Percentiles rank a stretch among this genome's conserved stretches.
phyloP scores from a whole-genome alignment of 2,329 filamentous ascomycete genomes.

The Xylaria polymorpha region DNA sequence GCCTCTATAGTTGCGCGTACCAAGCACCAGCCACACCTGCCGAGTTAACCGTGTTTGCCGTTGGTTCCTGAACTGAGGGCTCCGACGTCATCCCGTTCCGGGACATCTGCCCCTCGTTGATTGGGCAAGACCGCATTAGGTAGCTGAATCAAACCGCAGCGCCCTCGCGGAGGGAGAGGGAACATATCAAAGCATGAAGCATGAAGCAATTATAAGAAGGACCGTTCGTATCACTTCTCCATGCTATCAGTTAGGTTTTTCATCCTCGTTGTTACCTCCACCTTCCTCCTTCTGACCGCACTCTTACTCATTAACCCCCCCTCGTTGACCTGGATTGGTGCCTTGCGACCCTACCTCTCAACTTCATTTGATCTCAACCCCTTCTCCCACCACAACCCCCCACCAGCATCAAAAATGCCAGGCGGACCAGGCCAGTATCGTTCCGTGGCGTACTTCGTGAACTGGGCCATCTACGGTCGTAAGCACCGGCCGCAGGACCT shows the following conservation, averaged over 20 bases:
- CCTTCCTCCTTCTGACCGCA: conserved; percentile 24
- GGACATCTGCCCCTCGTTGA: conserved; percentile 15
- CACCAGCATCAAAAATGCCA: conserved; percentile 52
- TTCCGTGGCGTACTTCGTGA: conserved; percentile 78
- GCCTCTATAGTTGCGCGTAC: conserved; percentile 30
- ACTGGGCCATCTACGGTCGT: conserved; percentile 88
- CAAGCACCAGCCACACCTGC: conserved; percentile 33
- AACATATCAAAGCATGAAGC: not conserved
- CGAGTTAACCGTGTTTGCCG: conserved; percentile 23
- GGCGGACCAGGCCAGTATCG: conserved; percentile 64
- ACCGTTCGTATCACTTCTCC: not conserved
- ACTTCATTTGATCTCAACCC: conserved; percentile 18
- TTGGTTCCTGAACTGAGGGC: conserved; percentile 30
- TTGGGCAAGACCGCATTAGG: conserved; percentile 10
- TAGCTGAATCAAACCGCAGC: conserved; percentile 17
- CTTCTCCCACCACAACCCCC: conserved; percentile 19
- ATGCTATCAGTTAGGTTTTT: conserved; percentile 27
- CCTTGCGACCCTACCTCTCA: conserved; percentile 21
- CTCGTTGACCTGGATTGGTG: conserved; percentile 18
- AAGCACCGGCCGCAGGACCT: conserved; percentile 89
- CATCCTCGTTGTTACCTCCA: conserved; percentile 19
- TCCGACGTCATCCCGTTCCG: conserved; percentile 35
- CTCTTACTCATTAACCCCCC: conserved; percentile 26
- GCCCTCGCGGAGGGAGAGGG: not conserved
- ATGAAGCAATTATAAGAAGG: conserved; percentile 28